Evolutionary conservation across 805 yeast species (phyloP).

Genomic region (Candida railenensis): DNA sequence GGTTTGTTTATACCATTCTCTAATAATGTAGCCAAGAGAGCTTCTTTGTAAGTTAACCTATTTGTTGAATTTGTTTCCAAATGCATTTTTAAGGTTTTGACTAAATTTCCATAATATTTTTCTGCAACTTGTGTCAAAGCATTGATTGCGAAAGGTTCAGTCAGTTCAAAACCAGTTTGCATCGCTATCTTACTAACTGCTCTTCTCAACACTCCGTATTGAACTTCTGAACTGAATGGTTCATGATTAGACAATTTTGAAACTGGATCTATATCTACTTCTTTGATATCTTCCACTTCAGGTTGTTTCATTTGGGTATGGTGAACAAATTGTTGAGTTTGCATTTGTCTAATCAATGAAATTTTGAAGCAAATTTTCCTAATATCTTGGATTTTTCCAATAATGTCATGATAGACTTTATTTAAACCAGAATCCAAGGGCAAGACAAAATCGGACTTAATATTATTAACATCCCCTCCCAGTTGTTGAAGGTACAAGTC

Average conservation of each 20-base stretch:
- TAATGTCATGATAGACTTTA: conserved; percentile 59
- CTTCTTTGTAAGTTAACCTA: conserved; percentile 38
- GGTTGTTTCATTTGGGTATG: conserved; percentile 74
- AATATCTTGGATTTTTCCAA: conserved; percentile 81
- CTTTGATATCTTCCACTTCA: conserved; percentile 57
- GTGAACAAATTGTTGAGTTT: conserved; percentile 73
- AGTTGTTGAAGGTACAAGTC: conserved; percentile 30
- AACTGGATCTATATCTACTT: conserved; percentile 78
- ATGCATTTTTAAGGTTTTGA: conserved; percentile 67
- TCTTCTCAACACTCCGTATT: conserved; percentile 64
- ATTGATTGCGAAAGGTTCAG: conserved; percentile 75
- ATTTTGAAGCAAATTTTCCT: conserved; percentile 87
- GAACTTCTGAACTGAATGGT: conserved; percentile 53
- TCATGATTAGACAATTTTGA: conserved; percentile 76
- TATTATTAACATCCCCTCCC: conserved; percentile 21
- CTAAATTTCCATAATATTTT: conserved; percentile 71
- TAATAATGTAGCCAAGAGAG: conserved; percentile 61
- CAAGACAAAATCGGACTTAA: conserved; percentile 28
- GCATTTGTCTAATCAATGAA: conserved; percentile 85
- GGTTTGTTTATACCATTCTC: conserved; percentile 87
- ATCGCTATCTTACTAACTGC: conserved; percentile 76
- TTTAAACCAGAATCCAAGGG: conserved; percentile 57
- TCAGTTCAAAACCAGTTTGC: conserved; percentile 89
- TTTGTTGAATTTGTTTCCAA: conserved; percentile 60
- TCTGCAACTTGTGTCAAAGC: conserved; percentile 83